Conservation (phyloP, 805 yeast species). For the Schizosaccharomyces pombe region DNA sequence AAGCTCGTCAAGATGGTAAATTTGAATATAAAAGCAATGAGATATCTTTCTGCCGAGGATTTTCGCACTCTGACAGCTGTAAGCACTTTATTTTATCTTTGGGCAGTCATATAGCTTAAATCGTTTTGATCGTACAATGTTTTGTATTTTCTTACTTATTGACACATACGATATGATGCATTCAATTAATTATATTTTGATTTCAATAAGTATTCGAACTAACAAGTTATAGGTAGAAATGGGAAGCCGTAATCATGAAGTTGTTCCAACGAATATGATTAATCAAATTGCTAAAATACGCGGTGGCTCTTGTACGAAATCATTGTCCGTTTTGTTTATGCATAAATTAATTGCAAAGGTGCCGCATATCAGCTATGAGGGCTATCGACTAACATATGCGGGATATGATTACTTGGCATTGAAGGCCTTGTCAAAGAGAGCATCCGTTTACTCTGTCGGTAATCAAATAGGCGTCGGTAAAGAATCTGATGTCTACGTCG, state of each 20-base stretch:
- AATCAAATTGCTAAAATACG: conserved; percentile 57
- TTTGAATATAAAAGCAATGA: conserved; percentile 78
- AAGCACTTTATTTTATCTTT: conserved; percentile 6
- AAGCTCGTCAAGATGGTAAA: conserved; percentile 27
- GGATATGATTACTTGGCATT: conserved; percentile 88
- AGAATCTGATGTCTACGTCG: conserved; percentile 83
- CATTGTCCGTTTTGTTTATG: conserved; percentile 72
- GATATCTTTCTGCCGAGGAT: conserved; percentile 77
- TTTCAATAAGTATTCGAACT: neutral
- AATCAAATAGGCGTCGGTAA: conserved; percentile 88
- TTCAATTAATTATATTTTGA: neutral
- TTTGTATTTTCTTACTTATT: too few relatives aligned
- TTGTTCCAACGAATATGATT: conserved; percentile 74
- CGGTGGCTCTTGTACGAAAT: conserved; percentile 50
- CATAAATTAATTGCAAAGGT: conserved; percentile 50
- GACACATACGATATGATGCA: neutral
- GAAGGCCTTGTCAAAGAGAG: conserved; percentile 55
- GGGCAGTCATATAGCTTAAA: too few relatives aligned
- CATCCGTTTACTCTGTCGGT: conserved; percentile 56
- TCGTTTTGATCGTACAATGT: too few relatives aligned
- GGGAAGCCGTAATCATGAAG: conserved; percentile 82
- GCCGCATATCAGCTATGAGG: conserved; percentile 80
- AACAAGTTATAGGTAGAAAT: conserved; percentile 26
- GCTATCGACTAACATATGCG: conserved; percentile 64
- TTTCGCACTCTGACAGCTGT: conserved; percentile 72